A percentile compares a stretch with the other conserved stretches of the same genome.
Evolutionary conservation across 352 stramenopile genomes (phyloP).

Genomic region (Phytopythium delawarense): DNA sequence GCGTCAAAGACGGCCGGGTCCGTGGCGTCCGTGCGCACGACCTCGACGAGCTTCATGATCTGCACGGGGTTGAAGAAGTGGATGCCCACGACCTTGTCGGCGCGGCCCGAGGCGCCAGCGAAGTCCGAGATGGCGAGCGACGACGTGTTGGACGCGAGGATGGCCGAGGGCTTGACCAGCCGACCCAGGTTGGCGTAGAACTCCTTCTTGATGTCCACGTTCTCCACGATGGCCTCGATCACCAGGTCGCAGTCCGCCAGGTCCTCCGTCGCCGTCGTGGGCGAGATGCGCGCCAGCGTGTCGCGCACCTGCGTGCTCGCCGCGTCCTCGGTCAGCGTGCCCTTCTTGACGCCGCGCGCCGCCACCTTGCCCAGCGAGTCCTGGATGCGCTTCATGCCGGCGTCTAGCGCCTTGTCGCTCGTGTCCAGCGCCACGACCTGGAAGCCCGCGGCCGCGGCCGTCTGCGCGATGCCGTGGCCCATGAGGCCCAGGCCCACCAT

Average conservation of each 20-base stretch:
- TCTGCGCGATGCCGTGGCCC: constrained; percentile 97
- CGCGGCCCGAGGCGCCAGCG: constrained; percentile 87
- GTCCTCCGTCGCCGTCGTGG: constrained; percentile 84
- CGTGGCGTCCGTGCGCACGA: constrained; percentile 93
- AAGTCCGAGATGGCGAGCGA: constrained; percentile 94
- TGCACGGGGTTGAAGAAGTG: constrained; percentile 99
- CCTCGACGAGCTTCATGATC: constrained; percentile 96
- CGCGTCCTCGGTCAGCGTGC: constrained; percentile 71
- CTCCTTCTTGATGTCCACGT: constrained; percentile 91
- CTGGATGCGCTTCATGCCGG: constrained; percentile 91
- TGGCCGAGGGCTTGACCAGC: constrained; percentile 88
- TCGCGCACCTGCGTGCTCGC: constrained; percentile 61
- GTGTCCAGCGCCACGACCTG: constrained; percentile 83
- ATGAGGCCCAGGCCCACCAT: constrained; percentile 97
- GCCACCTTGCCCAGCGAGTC: constrained; percentile 88
- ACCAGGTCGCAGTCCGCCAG: constrained; percentile 93
- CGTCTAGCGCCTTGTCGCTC: constrained; percentile 68
- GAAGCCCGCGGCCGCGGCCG: constrained; percentile 80
- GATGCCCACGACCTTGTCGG: constrained; percentile 93
- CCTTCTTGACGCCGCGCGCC: constrained; percentile 85
- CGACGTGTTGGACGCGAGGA: constrained; percentile 97
- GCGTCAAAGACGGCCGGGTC: constrained; percentile 90
- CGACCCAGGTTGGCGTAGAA: constrained; percentile 92
- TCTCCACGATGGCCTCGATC: constrained; percentile 98
- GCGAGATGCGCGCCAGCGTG: constrained; percentile 81